Evolutionary conservation across 2,329 filamentous ascomycete genomes (phyloP).

Genomic region (Xylariaceae sp.): DNA sequence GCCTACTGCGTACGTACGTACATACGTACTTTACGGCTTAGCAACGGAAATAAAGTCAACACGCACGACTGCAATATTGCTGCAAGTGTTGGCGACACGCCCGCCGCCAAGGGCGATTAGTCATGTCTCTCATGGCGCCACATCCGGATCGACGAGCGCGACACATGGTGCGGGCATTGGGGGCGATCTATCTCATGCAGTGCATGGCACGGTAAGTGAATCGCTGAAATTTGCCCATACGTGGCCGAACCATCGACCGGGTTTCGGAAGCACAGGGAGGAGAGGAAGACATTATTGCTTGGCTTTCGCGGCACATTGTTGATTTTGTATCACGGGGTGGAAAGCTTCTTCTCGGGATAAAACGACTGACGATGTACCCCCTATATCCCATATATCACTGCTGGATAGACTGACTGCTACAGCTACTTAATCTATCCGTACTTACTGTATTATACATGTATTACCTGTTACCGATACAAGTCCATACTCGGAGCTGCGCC

Average conservation of each 20-base stretch:
- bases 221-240: not conserved
- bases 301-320: not conserved
- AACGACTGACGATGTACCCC: not conserved
- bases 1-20: not conserved
- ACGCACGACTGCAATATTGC: not conserved
- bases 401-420: not conserved
- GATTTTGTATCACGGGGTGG: not conserved
- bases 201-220: not conserved
- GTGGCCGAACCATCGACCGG: not conserved
- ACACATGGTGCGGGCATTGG: conserved; percentile 1
- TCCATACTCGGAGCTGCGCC: not conserved
- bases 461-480: not conserved
- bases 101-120: not conserved
- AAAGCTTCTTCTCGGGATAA: not conserved
- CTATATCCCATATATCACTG: not conserved
- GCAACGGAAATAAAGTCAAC: not conserved
- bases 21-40: not conserved
- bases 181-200: not conserved
- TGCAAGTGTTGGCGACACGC: not conserved
- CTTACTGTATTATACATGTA: not conserved
- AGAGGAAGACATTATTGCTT: not conserved
- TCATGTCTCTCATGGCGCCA: not conserved
- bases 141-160: conserved; percentile 2
- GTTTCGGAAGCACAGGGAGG: not conserved
- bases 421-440: not conserved